Evolutionary conservation across 2,329 filamentous ascomycete species (phyloP).

Genomic region (Dothistroma pini): DNA sequence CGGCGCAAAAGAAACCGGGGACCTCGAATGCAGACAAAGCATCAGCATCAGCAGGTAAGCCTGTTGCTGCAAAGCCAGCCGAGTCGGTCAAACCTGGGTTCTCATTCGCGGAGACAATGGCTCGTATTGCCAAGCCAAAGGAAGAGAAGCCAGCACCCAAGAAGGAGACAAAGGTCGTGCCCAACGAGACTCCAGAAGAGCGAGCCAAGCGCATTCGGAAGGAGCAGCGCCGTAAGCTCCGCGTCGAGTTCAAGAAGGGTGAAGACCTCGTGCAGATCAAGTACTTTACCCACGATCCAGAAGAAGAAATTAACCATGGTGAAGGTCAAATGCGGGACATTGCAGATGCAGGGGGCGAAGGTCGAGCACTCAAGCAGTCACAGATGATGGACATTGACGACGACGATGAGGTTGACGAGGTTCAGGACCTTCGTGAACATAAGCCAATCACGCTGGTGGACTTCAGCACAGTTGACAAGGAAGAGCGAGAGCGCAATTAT

Average conservation of each 20-base stretch:
- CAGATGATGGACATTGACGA: constrained; percentile 64
- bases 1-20: constrained; percentile 44
- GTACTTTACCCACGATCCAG: constrained; percentile 67
- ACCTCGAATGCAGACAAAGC: constrained; percentile 30
- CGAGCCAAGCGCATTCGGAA: constrained; percentile 66
- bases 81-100: constrained; percentile 33
- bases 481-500: constrained; percentile 45
- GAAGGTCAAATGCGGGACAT: constrained; percentile 68
- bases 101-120: constrained; percentile 39
- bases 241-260: constrained; percentile 68
- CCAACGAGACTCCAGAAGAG: constrained; percentile 64
- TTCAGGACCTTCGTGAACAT: constrained; percentile 49
- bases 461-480: constrained; percentile 40
- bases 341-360: constrained; percentile 65
- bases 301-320: constrained; percentile 65
- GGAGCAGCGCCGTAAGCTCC: constrained; percentile 65
- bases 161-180: constrained; percentile 52
- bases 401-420: constrained; percentile 56
- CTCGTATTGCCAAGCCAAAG: constrained; percentile 52
- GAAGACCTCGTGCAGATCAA: constrained; percentile 63
- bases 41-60: constrained; percentile 24
- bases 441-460: constrained; percentile 38
- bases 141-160: constrained; percentile 47
- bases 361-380: constrained; percentile 54
- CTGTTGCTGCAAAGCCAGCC: constrained; percentile 28